Conservation (phyloP, 2,329 filamentous ascomycete genomes). For the Diaporthe sp. region DNA sequence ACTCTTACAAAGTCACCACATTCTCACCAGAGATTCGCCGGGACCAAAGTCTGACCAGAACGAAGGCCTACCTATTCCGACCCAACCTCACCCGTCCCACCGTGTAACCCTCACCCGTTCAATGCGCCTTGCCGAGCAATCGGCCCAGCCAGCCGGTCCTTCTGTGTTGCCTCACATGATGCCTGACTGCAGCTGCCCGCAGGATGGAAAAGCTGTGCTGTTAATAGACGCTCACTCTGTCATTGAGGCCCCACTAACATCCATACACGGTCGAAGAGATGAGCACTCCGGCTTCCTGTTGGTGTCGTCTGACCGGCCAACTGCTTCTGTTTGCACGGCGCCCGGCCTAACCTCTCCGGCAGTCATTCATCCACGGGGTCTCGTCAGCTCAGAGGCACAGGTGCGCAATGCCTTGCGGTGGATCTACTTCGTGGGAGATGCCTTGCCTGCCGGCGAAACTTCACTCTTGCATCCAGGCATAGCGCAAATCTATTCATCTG, state of each 20-base stretch:
- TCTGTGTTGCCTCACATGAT: background rate
- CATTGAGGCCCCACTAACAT: background rate
- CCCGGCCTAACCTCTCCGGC: background rate
- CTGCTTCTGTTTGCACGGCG: background rate
- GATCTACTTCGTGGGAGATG: background rate
- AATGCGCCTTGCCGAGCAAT: conserved; percentile 29
- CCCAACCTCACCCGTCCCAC: too few relatives aligned
- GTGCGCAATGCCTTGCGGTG: background rate
- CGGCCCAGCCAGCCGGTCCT: conserved; percentile 6
- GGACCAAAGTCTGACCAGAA: too few relatives aligned
- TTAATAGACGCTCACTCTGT: background rate
- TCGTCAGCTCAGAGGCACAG: background rate
- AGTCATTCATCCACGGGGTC: background rate
- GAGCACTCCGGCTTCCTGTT: background rate
- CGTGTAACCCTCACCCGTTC: background rate
- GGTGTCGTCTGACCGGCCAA: background rate
- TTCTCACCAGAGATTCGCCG: background rate
- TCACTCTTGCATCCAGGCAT: background rate
- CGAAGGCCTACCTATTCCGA: background rate
- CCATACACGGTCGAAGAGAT: background rate
- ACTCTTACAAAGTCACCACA: background rate
- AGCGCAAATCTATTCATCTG: background rate
- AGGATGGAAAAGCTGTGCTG: background rate
- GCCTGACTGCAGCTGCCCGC: conserved; percentile 19
- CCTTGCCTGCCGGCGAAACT: too few relatives aligned